A percentile compares a stretch with the other conserved stretches of the same genome.
These are phyloP conservation scores for Zygosaccharomyces sapae DNA, from an alignment of 1,139 yeast species.

Conservation along the genomic window DNA sequence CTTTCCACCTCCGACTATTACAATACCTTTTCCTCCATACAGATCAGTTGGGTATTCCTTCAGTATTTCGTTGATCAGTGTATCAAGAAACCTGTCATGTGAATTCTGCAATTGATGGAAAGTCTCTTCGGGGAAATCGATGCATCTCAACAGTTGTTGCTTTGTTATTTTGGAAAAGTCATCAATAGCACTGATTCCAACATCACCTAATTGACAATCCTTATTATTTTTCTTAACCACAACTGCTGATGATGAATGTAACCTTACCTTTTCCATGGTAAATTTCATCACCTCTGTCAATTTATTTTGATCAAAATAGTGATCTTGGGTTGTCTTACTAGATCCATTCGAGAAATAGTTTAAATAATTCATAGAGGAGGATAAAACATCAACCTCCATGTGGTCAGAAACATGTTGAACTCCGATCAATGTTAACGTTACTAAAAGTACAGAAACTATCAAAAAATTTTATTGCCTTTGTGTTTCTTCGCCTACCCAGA, in stretches of 20 bases:
- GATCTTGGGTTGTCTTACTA: neutral
- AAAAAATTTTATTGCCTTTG: slow-evolving; percentile 5
- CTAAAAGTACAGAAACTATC: slow-evolving; percentile 1
- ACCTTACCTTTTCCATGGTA: slow-evolving; percentile 11
- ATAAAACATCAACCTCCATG: slow-evolving; percentile 9
- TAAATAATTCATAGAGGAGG: slow-evolving; percentile 2
- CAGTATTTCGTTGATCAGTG: slow-evolving; percentile 45
- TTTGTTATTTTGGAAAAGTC: slow-evolving; percentile 19
- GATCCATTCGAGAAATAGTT: neutral
- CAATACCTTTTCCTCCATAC: slow-evolving; percentile 68
- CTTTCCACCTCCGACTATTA: slow-evolving; percentile 76
- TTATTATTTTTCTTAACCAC: slow-evolving; percentile 9
- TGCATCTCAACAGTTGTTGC: slow-evolving; percentile 26
- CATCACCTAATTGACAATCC: slow-evolving; percentile 10
- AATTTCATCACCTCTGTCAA: slow-evolving; percentile 7
- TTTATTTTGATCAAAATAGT: slow-evolving; percentile 2
- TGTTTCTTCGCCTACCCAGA: slow-evolving; percentile 9
- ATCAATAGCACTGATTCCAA: slow-evolving; percentile 3
- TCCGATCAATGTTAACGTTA: slow-evolving; percentile 4
- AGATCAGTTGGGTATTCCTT: slow-evolving; percentile 38
- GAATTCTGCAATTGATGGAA: slow-evolving; percentile 45
- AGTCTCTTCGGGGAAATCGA: slow-evolving; percentile 45
- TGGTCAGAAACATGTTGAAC: slow-evolving; percentile 7
- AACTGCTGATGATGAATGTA: slow-evolving; percentile 7
- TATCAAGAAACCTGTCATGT: slow-evolving; percentile 52